Percentiles rank a stretch among this genome's conserved stretches.
Conservation (phyloP, 2,329 filamentous ascomycete species). For the Diaporthe citriasiana region DNA sequence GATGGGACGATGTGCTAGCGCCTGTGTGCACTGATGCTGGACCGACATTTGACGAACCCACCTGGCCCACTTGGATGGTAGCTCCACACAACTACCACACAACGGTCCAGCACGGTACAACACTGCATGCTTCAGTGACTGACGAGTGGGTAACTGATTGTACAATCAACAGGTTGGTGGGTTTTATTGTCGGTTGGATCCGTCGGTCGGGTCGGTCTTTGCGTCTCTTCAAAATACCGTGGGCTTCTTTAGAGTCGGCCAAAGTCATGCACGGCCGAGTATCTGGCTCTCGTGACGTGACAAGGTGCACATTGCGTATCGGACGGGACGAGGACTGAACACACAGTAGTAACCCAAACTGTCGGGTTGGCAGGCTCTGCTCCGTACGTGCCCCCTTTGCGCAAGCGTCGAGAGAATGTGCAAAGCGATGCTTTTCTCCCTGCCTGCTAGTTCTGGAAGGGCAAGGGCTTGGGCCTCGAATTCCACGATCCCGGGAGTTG, state of each 20-base stretch:
- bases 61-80: conserved; percentile 35
- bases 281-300: background rate
- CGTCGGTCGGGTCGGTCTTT: background rate
- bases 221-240: background rate
- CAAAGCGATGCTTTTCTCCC: conserved; percentile 17
- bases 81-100: background rate
- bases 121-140: background rate
- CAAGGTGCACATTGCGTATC: conserved; percentile 11
- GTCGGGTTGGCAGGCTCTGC: conserved; percentile 22
- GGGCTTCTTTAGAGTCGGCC: background rate
- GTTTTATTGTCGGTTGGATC: background rate
- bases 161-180: background rate
- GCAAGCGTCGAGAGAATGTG: background rate
- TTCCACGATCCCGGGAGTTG: conserved; percentile 9
- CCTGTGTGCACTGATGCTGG: conserved; percentile 23
- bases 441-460: conserved; percentile 15
- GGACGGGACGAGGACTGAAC: conserved; percentile 11
- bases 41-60: conserved; percentile 21
- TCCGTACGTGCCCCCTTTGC: background rate
- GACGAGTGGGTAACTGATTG: background rate
- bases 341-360: conserved; percentile 4
- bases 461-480: background rate
- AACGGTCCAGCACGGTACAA: background rate
- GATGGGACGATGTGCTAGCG: conserved; percentile 27
- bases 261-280: conserved; percentile 27